Conservation (phyloP, 2,329 filamentous ascomycete genomes). For the Cytospora leucostoma region DNA sequence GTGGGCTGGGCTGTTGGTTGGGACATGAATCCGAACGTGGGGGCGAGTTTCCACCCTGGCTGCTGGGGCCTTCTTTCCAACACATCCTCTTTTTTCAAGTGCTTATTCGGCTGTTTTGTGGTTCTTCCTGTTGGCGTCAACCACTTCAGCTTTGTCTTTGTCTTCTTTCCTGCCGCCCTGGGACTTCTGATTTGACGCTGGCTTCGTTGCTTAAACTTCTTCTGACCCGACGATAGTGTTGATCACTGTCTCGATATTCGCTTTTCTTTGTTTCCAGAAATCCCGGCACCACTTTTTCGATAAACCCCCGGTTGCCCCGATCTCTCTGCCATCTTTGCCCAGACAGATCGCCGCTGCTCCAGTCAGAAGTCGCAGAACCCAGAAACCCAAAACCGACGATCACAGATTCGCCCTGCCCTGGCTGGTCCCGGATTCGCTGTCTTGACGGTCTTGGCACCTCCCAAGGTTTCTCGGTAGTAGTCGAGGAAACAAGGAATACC, state of each 20-base stretch:
- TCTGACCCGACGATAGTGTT: slow-evolving; percentile 17
- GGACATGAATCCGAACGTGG: slow-evolving; percentile 1
- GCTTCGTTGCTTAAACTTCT: slow-evolving; percentile 1
- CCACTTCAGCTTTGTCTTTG: not conserved
- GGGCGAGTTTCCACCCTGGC: not conserved
- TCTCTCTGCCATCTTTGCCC: not conserved
- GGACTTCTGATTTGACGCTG: slow-evolving; percentile 1
- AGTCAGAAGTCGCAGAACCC: not conserved
- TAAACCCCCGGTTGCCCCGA: not conserved
- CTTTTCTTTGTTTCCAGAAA: not conserved
- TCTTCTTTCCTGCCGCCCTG: not conserved
- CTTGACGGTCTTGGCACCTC: not conserved
- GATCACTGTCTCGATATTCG: slow-evolving; percentile 20
- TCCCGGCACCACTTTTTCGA: not conserved
- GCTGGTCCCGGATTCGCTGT: not conserved
- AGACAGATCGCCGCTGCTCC: not conserved
- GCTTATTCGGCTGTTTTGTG: not conserved
- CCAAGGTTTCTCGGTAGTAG: not conserved
- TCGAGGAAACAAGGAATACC: not conserved
- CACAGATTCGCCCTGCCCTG: not conserved
- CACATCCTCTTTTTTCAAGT: not conserved
- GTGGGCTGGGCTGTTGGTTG: not conserved
- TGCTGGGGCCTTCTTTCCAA: not conserved
- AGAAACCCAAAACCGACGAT: not conserved
- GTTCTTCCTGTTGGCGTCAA: not conserved